phyloP scores from a whole-genome alignment of 257 asterid genomes.

The Solanum tacnaense region DNA sequence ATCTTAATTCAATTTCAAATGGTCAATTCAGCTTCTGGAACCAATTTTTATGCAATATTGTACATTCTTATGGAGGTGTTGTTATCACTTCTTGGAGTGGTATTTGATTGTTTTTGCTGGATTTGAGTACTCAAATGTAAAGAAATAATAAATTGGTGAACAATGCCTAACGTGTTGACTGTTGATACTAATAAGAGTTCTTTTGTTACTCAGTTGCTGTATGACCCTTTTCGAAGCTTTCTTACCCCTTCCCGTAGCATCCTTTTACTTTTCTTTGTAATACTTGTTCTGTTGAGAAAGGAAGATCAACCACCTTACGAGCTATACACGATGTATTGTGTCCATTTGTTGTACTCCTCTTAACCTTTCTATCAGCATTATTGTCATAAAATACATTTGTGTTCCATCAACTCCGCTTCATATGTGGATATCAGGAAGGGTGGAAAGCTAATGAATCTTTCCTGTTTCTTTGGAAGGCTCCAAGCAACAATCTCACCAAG shows the following conservation, averaged over 20 bases:
- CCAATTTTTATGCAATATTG: background rate
- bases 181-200: background rate
- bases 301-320: background rate
- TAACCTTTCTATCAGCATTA: background rate
- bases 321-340: background rate
- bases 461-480: conserved; percentile 23
- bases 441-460: background rate
- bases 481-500: conserved; percentile 83
- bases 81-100: background rate
- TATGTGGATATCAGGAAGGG: background rate
- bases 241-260: background rate
- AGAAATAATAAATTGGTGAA: background rate
- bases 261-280: background rate
- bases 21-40: background rate
- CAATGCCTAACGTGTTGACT: background rate
- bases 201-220: background rate
- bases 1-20: background rate
- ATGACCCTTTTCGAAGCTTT: background rate
- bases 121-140: background rate
- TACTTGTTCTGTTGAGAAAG: background rate
- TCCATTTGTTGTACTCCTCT: background rate
- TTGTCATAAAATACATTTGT: background rate
- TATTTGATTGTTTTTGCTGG: background rate
- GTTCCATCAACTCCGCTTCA: background rate
- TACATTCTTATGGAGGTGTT: background rate